phyloP scores from a whole-genome alignment of 805 yeast species.

The Ogataea ganodermae region DNA sequence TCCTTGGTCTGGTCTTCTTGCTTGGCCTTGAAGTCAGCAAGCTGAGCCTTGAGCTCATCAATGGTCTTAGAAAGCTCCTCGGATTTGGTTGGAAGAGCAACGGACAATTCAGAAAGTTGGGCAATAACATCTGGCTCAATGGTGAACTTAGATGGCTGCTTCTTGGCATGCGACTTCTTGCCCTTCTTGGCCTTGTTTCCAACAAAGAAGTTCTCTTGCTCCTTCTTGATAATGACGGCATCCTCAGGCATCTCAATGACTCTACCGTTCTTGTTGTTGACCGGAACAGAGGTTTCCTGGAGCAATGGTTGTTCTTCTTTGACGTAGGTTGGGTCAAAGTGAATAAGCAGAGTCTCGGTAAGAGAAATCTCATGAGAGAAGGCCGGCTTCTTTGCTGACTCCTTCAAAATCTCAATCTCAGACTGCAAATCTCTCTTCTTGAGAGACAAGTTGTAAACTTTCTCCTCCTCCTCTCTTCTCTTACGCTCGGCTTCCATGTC shows the following conservation, averaged over 20 bases:
- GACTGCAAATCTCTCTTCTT: conserved; percentile 50
- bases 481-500: conserved; percentile 68
- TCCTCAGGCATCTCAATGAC: conserved; percentile 64
- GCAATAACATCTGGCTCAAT: conserved; percentile 81
- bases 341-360: conserved; percentile 68
- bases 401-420: conserved; percentile 70
- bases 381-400: conserved; percentile 77
- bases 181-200: conserved; percentile 49
- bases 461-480: conserved; percentile 69
- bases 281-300: conserved; percentile 17
- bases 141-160: conserved; percentile 50
- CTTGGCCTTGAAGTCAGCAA: conserved; percentile 63
- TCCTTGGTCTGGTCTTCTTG: conserved; percentile 81
- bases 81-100: conserved; percentile 74
- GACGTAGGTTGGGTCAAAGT: conserved; percentile 79
- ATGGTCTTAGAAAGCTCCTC: conserved; percentile 71
- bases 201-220: conserved; percentile 57
- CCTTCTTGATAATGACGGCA: conserved; percentile 64
- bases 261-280: conserved; percentile 37
- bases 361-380: conserved; percentile 75
- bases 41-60: conserved; percentile 69
- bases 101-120: conserved; percentile 71
- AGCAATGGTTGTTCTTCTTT: conserved; percentile 44
- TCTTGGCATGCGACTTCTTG: conserved; percentile 49
- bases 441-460: conserved; percentile 50